Evolutionary conservation across 2,329 filamentous ascomycete genomes (phyloP).

Genomic region (Gliomastix tumulicola): DNA sequence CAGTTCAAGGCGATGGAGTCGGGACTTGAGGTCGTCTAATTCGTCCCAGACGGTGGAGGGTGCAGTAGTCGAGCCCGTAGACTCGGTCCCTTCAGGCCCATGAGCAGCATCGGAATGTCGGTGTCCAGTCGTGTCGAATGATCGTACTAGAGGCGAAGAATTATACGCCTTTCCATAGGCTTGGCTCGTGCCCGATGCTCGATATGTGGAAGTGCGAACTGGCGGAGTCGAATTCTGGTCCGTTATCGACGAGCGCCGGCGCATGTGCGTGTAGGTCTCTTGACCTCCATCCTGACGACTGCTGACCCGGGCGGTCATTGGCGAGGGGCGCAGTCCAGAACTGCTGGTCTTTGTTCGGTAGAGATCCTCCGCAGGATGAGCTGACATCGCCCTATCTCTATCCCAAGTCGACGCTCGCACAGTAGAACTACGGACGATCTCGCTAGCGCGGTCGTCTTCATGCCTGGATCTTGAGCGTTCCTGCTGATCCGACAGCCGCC

Average conservation of each 20-base stretch:
- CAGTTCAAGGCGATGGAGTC: slow-evolving; percentile 83
- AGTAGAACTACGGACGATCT: slow-evolving; percentile 9
- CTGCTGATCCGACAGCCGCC: slow-evolving; percentile 52
- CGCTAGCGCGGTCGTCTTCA: slow-evolving; percentile 36
- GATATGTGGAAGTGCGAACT: slow-evolving; percentile 36
- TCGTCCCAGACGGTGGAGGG: slow-evolving; percentile 97
- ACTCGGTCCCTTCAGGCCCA: slow-evolving; percentile 66
- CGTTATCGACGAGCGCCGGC: slow-evolving; percentile 36
- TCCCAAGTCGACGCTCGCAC: background rate
- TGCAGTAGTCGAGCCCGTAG: slow-evolving; percentile 78
- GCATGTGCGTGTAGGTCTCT: slow-evolving; percentile 18
- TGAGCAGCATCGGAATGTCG: slow-evolving; percentile 22
- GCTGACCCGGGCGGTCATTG: slow-evolving; percentile 2
- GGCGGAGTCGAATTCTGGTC: slow-evolving; percentile 32
- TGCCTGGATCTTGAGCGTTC: slow-evolving; percentile 32
- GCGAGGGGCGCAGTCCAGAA: slow-evolving; percentile 3
- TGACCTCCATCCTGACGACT: slow-evolving; percentile 34
- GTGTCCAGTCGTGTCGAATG: slow-evolving; percentile 22
- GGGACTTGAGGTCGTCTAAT: slow-evolving; percentile 87
- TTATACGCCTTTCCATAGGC: slow-evolving; percentile 34
- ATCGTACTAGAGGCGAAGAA: slow-evolving; percentile 51
- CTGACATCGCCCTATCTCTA: slow-evolving; percentile 26
- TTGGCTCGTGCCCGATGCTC: slow-evolving; percentile 17
- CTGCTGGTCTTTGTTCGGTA: slow-evolving; percentile 25
- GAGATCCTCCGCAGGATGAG: slow-evolving; percentile 27